Conservation (phyloP, 768 basidiomycete species). For the Butyriboletus loyo region DNA sequence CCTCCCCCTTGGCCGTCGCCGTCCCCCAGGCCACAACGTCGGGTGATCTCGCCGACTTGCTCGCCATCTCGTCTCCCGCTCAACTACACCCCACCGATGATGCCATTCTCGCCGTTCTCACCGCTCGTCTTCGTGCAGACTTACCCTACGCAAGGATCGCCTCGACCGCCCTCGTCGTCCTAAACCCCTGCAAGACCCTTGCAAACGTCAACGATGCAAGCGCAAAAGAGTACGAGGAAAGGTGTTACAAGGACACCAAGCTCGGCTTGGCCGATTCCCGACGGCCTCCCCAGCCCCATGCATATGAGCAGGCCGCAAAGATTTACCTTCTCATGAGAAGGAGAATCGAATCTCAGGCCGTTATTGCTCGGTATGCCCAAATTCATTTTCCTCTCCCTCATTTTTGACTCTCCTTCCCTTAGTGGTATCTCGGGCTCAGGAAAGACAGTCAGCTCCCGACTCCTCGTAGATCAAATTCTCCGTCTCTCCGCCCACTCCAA, state of each 20-base stretch:
- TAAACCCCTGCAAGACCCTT: slow-evolving; percentile 61
- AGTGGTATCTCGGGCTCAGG: slow-evolving; percentile 68
- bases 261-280: slow-evolving; percentile 36
- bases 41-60: slow-evolving; percentile 49
- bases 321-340: slow-evolving; percentile 59
- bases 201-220: slow-evolving; percentile 55
- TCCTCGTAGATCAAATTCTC: slow-evolving; percentile 57
- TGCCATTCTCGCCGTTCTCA: slow-evolving; percentile 50
- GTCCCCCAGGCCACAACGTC: slow-evolving; percentile 39
- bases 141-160: slow-evolving; percentile 52
- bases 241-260: slow-evolving; percentile 51
- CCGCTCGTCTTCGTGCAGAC: slow-evolving; percentile 57
- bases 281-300: slow-evolving; percentile 50
- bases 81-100: slow-evolving; percentile 56
- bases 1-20: slow-evolving; percentile 32
- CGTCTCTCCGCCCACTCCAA: slow-evolving; percentile 59
- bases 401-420: slow-evolving; percentile 11
- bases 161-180: slow-evolving; percentile 47
- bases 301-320: slow-evolving; percentile 61
- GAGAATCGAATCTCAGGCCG: slow-evolving; percentile 49
- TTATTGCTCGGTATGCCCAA: slow-evolving; percentile 49
- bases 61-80: slow-evolving; percentile 35
- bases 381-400: slow-evolving; percentile 2
- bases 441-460: slow-evolving; percentile 48
- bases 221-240: slow-evolving; percentile 55